Evolutionary conservation across 148 eudicot genomes (phyloP).

Genomic region (Rheum nobile): DNA sequence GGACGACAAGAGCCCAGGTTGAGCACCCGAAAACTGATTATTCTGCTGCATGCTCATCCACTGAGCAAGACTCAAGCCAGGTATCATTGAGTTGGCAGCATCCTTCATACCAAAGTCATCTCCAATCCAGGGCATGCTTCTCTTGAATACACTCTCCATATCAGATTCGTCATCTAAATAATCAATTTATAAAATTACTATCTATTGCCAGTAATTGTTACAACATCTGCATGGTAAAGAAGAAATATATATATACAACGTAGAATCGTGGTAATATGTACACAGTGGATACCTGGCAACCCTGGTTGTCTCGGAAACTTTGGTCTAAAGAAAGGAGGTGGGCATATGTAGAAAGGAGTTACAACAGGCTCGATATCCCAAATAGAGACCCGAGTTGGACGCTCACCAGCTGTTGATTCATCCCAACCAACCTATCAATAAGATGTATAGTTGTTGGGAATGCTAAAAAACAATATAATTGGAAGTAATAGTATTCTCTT

Average conservation of each 20-base stretch:
- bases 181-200: background rate
- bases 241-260: background rate
- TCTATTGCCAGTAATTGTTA: background rate
- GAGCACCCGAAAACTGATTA: conserved; percentile 51
- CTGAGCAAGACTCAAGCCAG: conserved; percentile 85
- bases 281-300: conserved; percentile 45
- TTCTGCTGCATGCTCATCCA: conserved; percentile 99
- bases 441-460: background rate
- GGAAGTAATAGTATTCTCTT: background rate
- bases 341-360: conserved; percentile 92
- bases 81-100: conserved; percentile 66
- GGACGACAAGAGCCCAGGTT: conserved; percentile 45
- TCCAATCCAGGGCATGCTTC: conserved; percentile 91
- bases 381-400: conserved; percentile 85
- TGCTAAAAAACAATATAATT: background rate
- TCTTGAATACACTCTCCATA: conserved; percentile 55
- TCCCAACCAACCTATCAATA: conserved; percentile 92
- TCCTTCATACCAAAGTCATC: conserved; percentile 79
- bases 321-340: conserved; percentile 93
- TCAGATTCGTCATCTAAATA: conserved; percentile 65
- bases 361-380: conserved; percentile 98
- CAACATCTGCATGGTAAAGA: background rate
- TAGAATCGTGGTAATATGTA: background rate
- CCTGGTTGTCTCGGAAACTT: conserved; percentile 81
- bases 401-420: conserved; percentile 95